These are phyloP conservation scores for Brachypodium distachyon DNA, from an alignment of 202 grass and related monocot species.

Conservation along the genomic window DNA sequence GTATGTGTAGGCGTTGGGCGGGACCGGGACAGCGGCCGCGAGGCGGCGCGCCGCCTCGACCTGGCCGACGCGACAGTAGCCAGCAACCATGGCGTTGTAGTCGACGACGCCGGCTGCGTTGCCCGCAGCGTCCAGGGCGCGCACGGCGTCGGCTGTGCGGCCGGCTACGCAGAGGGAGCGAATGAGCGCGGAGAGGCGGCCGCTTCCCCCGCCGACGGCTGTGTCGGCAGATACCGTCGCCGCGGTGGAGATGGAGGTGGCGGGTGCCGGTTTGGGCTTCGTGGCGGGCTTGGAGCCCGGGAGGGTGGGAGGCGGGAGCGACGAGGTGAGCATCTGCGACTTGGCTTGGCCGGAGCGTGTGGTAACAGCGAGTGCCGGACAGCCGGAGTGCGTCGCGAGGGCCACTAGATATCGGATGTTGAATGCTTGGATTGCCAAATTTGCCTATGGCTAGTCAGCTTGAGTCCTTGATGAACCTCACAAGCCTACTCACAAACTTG, in stretches of 20 bases:
- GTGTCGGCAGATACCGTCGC: background rate
- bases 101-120: constrained; percentile 43
- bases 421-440: background rate
- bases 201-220: background rate
- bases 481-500: no score
- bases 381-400: background rate
- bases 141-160: constrained; percentile 34
- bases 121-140: constrained; percentile 26
- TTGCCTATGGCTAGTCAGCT: background rate
- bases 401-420: background rate
- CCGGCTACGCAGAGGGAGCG: constrained; percentile 47
- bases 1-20: constrained; percentile 62
- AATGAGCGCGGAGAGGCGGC: constrained; percentile 50
- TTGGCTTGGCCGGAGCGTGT: background rate
- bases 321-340: constrained; percentile 34
- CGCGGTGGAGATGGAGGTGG: background rate
- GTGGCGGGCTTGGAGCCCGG: constrained; percentile 1
- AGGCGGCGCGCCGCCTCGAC: constrained; percentile 39
- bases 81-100: constrained; percentile 66
- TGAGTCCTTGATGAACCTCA: no score
- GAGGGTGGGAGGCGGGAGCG: constrained; percentile 27
- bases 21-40: constrained; percentile 27
- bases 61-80: constrained; percentile 54
- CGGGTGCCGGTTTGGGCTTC: background rate
- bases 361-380: background rate